phyloP scores from a whole-genome alignment of 345 rosid species.

The Citrus cavaleriei region DNA sequence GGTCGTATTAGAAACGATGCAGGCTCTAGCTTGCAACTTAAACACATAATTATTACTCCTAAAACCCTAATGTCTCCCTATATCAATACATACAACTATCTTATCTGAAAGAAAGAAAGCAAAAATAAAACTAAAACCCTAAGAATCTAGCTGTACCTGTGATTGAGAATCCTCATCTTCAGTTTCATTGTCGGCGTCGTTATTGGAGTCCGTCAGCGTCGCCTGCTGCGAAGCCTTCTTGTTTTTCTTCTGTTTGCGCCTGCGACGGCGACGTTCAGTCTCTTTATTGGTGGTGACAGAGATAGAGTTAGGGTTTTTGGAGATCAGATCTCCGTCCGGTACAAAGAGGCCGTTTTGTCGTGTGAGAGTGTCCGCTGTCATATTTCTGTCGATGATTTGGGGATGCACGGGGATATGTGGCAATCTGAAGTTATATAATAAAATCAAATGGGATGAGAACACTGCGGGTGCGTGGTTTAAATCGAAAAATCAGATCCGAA shows the following conservation, averaged over 20 bases:
- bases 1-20: neutral
- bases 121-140: neutral
- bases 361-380: slow-evolving; percentile 51
- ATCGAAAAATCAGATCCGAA: too few species aligned
- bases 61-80: neutral
- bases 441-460: too few species aligned
- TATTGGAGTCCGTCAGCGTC: neutral
- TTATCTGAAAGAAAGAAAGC: neutral
- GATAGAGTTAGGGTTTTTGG: slow-evolving; percentile 22
- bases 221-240: slow-evolving; percentile 39
- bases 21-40: neutral
- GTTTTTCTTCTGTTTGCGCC: slow-evolving; percentile 99
- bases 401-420: neutral
- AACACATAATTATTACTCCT: neutral
- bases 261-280: slow-evolving; percentile 87
- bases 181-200: slow-evolving; percentile 31
- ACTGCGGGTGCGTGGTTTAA: too few species aligned
- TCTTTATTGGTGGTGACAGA: slow-evolving; percentile 60
- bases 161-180: slow-evolving; percentile 46
- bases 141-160: slow-evolving; percentile 5
- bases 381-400: slow-evolving; percentile 6
- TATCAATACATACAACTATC: neutral
- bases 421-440: neutral
- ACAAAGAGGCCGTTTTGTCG: slow-evolving; percentile 34
- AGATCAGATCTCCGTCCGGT: slow-evolving; percentile 47